phyloP scores from a whole-genome alignment of 495 filamentous ascomycete species.

The Aspergillus haitiensis region DNA sequence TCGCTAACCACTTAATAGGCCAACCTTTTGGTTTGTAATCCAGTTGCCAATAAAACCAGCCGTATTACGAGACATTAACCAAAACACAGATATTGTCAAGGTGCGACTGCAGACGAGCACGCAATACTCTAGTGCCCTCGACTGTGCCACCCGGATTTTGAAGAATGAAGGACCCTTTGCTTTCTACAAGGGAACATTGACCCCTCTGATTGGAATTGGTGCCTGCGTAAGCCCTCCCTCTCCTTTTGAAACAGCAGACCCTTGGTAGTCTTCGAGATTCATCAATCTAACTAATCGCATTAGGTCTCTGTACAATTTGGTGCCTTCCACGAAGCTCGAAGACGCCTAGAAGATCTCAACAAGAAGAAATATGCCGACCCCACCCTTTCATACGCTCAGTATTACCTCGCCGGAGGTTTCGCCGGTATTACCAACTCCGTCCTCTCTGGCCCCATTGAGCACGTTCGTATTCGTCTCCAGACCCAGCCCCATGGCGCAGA shows the following conservation, averaged over 20 bases:
- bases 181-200: constrained; percentile 98
- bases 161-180: constrained; percentile 83
- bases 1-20: constrained; percentile 56
- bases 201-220: constrained; percentile 93
- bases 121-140: constrained; percentile 74
- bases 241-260: background rate
- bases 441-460: constrained; percentile 91
- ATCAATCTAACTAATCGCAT: background rate
- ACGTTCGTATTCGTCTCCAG: constrained; percentile 95
- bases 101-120: constrained; percentile 90
- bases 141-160: constrained; percentile 80
- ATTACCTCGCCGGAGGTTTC: constrained; percentile 87
- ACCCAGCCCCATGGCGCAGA: constrained; percentile 86
- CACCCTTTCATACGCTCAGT: constrained; percentile 73
- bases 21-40: constrained; percentile 77
- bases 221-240: constrained; percentile 67
- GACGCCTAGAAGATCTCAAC: constrained; percentile 77
- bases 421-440: constrained; percentile 88
- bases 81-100: constrained; percentile 83
- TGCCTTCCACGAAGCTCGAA: constrained; percentile 89
- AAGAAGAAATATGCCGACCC: constrained; percentile 50
- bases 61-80: constrained; percentile 20
- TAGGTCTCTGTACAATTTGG: constrained; percentile 94
- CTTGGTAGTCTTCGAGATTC: background rate
- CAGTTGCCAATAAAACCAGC: background rate